Percentiles rank a stretch among this genome's conserved stretches.
These are phyloP conservation scores for Prunus dulcis DNA, from an alignment of 306 rosid species.

Conservation along the genomic window DNA sequence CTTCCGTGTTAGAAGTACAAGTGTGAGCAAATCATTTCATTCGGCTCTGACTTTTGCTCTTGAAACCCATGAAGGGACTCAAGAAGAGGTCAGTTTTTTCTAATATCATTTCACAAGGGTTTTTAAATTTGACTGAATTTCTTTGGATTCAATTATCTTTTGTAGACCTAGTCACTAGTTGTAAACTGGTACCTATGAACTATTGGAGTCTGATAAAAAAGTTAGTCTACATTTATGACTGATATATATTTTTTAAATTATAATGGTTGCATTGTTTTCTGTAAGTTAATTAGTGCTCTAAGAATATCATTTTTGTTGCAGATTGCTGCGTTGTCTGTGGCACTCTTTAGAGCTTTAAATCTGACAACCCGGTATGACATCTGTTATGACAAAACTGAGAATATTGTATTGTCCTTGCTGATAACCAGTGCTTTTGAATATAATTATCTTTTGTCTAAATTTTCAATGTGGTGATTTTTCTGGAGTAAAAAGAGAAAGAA, in stretches of 20 bases:
- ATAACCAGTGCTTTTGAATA: constrained; percentile 16
- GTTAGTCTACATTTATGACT: neutral
- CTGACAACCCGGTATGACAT: constrained; percentile 67
- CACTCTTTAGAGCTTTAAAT: constrained; percentile 79
- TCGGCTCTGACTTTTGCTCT: constrained; percentile 49
- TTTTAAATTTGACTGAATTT: neutral
- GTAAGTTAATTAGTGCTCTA: constrained; percentile 11
- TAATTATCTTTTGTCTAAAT: neutral
- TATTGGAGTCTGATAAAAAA: neutral
- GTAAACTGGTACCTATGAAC: neutral
- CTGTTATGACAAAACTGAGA: constrained; percentile 10
- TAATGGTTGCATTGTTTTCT: neutral
- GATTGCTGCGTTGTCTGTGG: constrained; percentile 90
- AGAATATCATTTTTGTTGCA: constrained; percentile 35
- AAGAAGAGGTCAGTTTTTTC: constrained; percentile 68
- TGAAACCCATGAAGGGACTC: constrained; percentile 72
- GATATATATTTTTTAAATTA: neutral
- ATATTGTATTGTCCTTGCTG: constrained; percentile 2
- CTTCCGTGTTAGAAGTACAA: constrained; percentile 54
- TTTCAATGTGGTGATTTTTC: neutral
- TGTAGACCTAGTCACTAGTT: neutral
- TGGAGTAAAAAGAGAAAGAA: neutral
- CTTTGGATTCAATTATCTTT: neutral
- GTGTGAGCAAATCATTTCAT: constrained; percentile 34
- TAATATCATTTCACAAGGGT: neutral